Evolutionary conservation across 139 green algal species (phyloP).

Genomic region (Coelastrella sp.): DNA sequence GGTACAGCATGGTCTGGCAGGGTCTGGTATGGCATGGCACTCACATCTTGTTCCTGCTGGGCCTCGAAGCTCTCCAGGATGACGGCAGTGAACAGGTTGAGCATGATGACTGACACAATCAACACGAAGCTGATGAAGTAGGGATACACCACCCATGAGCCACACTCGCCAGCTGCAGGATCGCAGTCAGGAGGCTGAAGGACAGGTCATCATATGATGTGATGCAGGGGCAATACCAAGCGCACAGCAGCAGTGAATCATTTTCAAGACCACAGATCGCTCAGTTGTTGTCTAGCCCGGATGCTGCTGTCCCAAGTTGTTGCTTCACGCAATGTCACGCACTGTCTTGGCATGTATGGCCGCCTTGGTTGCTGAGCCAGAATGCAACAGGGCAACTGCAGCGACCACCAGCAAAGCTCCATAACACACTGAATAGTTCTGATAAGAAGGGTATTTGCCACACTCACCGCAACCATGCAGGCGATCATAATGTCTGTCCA

Average conservation of each 20-base stretch:
- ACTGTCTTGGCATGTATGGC: too few species aligned
- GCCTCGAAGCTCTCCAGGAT: conserved; percentile 87
- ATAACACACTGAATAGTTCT: too few species aligned
- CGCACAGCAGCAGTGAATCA: background rate
- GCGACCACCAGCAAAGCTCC: too few species aligned
- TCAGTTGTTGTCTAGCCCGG: background rate
- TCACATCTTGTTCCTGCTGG: conserved; percentile 69
- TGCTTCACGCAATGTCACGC: too few species aligned
- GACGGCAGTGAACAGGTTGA: conserved; percentile 83
- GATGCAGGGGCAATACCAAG: background rate
- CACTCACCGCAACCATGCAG: conserved; percentile 57
- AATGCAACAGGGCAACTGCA: background rate
- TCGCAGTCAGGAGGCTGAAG: conserved; percentile 61
- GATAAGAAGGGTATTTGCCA: too few species aligned
- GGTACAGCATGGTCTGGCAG: too few species aligned
- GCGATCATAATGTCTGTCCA: conserved; percentile 74
- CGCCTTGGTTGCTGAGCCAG: background rate
- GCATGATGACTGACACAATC: conserved; percentile 78
- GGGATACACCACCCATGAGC: conserved; percentile 61
- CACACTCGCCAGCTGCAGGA: conserved; percentile 53
- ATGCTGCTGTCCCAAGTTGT: background rate
- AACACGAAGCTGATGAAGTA: conserved; percentile 81
- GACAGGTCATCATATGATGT: background rate
- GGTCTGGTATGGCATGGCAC: background rate
- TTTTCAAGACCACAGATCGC: too few species aligned